phyloP scores from a whole-genome alignment of 192 early-diverging fungal species.

The Martensiomyces pterosporus region DNA sequence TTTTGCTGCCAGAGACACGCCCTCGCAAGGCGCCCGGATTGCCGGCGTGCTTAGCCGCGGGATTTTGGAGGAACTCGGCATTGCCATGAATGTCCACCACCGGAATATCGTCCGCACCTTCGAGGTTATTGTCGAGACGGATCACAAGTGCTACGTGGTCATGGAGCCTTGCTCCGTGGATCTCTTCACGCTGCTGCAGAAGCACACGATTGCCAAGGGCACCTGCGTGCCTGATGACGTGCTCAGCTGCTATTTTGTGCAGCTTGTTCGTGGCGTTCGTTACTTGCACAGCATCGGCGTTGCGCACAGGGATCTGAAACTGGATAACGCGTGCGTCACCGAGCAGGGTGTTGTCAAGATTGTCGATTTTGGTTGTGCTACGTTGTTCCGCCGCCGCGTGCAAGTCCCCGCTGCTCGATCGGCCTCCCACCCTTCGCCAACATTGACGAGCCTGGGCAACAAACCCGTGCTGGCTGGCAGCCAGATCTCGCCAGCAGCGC shows the following conservation, averaged over 20 bases:
- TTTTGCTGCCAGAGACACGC: slow-evolving; percentile 6
- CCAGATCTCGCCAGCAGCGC: too few species aligned
- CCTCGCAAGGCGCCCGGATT: background rate
- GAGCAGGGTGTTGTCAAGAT: slow-evolving; percentile 67
- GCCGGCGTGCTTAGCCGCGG: slow-evolving; percentile 16
- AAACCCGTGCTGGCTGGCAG: slow-evolving; percentile 17
- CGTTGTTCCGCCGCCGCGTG: slow-evolving; percentile 35
- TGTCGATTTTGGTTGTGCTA: slow-evolving; percentile 75
- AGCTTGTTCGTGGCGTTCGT: slow-evolving; percentile 66
- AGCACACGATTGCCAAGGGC: slow-evolving; percentile 41
- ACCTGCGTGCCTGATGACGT: slow-evolving; percentile 46
- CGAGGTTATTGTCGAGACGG: slow-evolving; percentile 62
- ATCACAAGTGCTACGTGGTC: slow-evolving; percentile 59
- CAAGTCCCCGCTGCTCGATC: too few species aligned
- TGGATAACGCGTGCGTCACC: slow-evolving; percentile 83
- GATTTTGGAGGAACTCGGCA: slow-evolving; percentile 38
- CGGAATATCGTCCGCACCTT: slow-evolving; percentile 66
- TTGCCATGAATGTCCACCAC: slow-evolving; percentile 55
- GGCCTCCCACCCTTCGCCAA: too few species aligned
- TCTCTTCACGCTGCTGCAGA: slow-evolving; percentile 71
- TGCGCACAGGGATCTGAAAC: slow-evolving; percentile 87
- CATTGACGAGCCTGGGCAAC: too few species aligned
- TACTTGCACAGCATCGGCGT: slow-evolving; percentile 79
- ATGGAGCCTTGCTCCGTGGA: slow-evolving; percentile 88
- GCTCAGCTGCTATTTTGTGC: slow-evolving; percentile 76